Base-by-base conservation (phyloP, 345 rosid genomes). In the Populus nigra region DNA sequence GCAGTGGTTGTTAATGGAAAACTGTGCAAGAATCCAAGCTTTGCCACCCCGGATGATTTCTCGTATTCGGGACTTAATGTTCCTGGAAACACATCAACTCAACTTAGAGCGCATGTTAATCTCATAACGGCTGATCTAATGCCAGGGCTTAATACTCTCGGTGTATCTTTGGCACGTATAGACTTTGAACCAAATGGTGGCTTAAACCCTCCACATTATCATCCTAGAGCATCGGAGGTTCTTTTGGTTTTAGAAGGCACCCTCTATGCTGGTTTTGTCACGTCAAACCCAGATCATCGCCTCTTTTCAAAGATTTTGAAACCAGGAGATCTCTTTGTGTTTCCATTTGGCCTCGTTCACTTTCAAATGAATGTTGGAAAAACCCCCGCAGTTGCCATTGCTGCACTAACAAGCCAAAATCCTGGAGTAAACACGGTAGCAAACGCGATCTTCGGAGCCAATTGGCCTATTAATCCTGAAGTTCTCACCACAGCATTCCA, bases 1-100 rank as follows among this genome's bases (percentile, higher is more conserved):
- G 41, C 55, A 79, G 74, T 74, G 35, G 74, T 79, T 25, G 82
- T 68, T 49, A 79, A 79, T 61, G 82, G 82, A 7, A 79, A 73
- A 29, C 59, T 79, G 43, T 79, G 74, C 82, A 79, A 79, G 74
- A 45, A 73, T 16, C 78, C 78, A 41, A 73, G 39, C 50, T 22
- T 17, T 0, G 68, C 77, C 10, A 62, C n/a, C 2, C 39, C 69
- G 0, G n/a, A 73, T 1, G 77, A 79, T 74, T 79, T 79, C 77
- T 68, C 29, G 63, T 73, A 73, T 20, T 31, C 59, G 2, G 74
- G 82, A 29, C 77, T 79, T 12, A 73, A 78, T 62, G 25, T 79
- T 4, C 82, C 82, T 0, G 41, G 71, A 57, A 61, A 43, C 31
- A 79, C 77, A 25, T 7, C n/a, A 1, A 73, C 67, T n/a, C 25